phyloP scores from a whole-genome alignment of 441 rosid genomes.

The Breynia disticha region DNA sequence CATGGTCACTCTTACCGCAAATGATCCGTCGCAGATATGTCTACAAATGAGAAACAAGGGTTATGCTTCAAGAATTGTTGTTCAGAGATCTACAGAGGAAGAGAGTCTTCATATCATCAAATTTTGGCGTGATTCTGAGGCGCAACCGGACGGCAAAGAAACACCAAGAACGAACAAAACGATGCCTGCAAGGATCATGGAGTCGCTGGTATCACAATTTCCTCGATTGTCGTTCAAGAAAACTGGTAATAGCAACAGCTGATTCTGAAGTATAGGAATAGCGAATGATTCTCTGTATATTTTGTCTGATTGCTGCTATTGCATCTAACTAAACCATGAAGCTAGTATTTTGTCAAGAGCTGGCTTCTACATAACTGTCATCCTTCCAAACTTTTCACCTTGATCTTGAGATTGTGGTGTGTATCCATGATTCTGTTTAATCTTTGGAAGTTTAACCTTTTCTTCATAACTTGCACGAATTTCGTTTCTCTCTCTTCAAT shows the following conservation, averaged over 20 bases:
- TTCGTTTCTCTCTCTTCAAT: too few relatives aligned
- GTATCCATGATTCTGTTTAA: too few relatives aligned
- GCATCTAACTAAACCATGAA: too few relatives aligned
- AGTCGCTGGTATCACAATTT: conserved; percentile 39
- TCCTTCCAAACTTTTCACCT: too few relatives aligned
- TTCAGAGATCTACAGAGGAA: conserved; percentile 93
- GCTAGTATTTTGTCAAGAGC: too few relatives aligned
- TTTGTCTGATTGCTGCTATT: background rate
- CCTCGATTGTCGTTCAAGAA: conserved; percentile 30
- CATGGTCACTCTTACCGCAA: conserved; percentile 70
- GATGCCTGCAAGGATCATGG: conserved; percentile 21
- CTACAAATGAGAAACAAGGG: conserved; percentile 58
- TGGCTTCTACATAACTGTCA: too few relatives aligned
- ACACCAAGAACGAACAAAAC: conserved; percentile 13
- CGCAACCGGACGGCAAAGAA: conserved; percentile 22
- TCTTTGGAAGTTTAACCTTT: too few relatives aligned
- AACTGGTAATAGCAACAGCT: conserved; percentile 14
- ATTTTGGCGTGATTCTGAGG: conserved; percentile 64
- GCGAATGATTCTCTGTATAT: background rate
- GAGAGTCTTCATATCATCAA: conserved; percentile 80
- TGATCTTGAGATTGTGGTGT: too few relatives aligned
- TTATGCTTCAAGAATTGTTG: conserved; percentile 53
- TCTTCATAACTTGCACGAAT: too few relatives aligned
- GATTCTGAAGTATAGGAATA: background rate
- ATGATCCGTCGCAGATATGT: conserved; percentile 64